Evolutionary conservation across 2,329 filamentous ascomycete genomes (phyloP).

Genomic region (Thelonectria rubi): DNA sequence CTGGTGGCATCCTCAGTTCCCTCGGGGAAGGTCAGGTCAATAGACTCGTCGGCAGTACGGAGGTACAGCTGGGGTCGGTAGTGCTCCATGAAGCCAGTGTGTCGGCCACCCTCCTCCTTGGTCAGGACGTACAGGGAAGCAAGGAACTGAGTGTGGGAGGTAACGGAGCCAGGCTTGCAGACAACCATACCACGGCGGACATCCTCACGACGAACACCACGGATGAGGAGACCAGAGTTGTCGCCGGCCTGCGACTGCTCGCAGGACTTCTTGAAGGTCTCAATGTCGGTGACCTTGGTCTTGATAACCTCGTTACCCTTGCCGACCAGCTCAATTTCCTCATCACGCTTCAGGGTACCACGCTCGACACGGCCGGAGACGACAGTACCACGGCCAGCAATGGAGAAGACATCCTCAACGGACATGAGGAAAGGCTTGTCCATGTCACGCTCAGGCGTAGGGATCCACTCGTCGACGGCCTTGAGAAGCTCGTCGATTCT

Average conservation of each 20-base stretch:
- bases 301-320: conserved; percentile 85
- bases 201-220: conserved; percentile 96
- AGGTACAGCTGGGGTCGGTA: conserved; percentile 98
- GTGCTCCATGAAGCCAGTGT: conserved; percentile 94
- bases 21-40: conserved; percentile 86
- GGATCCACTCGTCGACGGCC: conserved; percentile 95
- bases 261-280: conserved; percentile 99
- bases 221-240: conserved; percentile 96
- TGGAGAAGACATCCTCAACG: conserved; percentile 91
- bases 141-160: conserved; percentile 90
- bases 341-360: conserved; percentile 90
- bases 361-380: conserved; percentile 97
- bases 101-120: conserved; percentile 97
- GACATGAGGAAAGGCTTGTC: conserved; percentile 99
- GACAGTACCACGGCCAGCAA: conserved; percentile 93
- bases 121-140: conserved; percentile 95
- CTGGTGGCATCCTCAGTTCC: conserved; percentile 74
- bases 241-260: conserved; percentile 96
- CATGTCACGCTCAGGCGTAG: conserved; percentile 89
- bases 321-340: conserved; percentile 93
- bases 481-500: conserved; percentile 93
- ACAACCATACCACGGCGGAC: conserved; percentile 95
- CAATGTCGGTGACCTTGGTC: conserved; percentile 99
- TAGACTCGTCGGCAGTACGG: conserved; percentile 85
- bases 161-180: conserved; percentile 81